Base-by-base conservation (phyloP, 345 rosid genomes). In the Salix caprea region DNA sequence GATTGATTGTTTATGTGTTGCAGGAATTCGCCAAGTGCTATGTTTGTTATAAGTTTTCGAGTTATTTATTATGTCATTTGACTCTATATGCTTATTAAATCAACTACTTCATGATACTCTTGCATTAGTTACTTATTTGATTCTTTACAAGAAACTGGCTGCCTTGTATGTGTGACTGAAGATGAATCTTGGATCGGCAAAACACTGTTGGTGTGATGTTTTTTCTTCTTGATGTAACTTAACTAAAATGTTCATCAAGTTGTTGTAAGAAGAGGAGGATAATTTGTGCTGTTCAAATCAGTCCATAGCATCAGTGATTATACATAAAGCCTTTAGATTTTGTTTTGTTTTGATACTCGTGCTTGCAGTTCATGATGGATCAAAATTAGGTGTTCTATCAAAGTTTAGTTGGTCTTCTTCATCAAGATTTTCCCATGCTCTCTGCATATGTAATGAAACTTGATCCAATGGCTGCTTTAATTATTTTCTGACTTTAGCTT, bases 401-500 rank as follows among this genome's bases (percentile, higher is more conserved):
- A 26, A 21, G 67, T 42, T 18, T 6, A 26, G 46, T 36, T n/a
- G 52, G 65, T 64, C 24, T 67, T 36, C 7, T 56, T 58, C 64
- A 58, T n/a, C 64, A 58, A 26, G 23, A 58, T 58, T 58, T 58
- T 4, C 64, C 8, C 11, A 39, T 71, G 15, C 52, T 61, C 3
- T 40, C 74, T 62, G 23, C 18, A 14, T 65, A 34, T 40, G 16
- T 12, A 8, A 11, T 24, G 23, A 23, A 18, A 40, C 48, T 15
- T 36, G 52, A 67, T 80, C 71, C 58, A 44, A 77, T 68, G 67
- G 32, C 18, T 67, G 60, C 23, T 68, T 75, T 37, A 16, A 50
- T 36, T 69, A 32, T 24, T 66, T 44, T 54, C 73, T 85, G 81
- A 24, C 79, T 79, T 77, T 77, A 96, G 99, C 85, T 96, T 96